Conservation (phyloP, 2,329 filamentous ascomycete species). For the Cyphellophora attinorum region DNA sequence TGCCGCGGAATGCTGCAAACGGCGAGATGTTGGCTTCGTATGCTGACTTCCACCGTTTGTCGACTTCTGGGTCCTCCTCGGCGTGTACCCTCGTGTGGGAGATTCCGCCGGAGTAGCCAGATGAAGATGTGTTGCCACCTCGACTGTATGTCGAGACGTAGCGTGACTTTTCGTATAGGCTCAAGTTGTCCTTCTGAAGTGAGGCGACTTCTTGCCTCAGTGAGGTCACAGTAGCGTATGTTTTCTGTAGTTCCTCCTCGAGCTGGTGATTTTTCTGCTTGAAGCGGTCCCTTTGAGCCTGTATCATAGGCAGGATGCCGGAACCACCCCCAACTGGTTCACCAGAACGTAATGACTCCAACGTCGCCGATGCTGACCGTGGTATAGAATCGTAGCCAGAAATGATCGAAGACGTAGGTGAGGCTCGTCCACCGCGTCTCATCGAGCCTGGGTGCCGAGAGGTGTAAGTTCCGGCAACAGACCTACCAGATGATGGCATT, state of each 20-base stretch:
- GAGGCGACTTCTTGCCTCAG: slow-evolving; percentile 84
- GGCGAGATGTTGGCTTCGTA: slow-evolving; percentile 95
- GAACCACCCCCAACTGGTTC: slow-evolving; percentile 64
- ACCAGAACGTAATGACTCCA: slow-evolving; percentile 55
- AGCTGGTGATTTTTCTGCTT: slow-evolving; percentile 91
- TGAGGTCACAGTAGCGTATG: slow-evolving; percentile 71
- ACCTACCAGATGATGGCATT: slow-evolving; percentile 77
- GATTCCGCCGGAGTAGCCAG: slow-evolving; percentile 61
- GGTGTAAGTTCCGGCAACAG: slow-evolving; percentile 82
- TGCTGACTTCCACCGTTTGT: slow-evolving; percentile 80
- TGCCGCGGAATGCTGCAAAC: slow-evolving; percentile 89
- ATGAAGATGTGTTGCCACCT: slow-evolving; percentile 49
- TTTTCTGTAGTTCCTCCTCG: slow-evolving; percentile 79
- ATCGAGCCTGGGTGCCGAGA: slow-evolving; percentile 62
- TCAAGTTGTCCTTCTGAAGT: slow-evolving; percentile 90
- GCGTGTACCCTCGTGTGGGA: slow-evolving; percentile 62
- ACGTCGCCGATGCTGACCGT: slow-evolving; percentile 33
- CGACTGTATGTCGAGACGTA: slow-evolving; percentile 93
- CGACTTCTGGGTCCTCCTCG: slow-evolving; percentile 52
- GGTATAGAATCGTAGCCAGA: slow-evolving; percentile 78
- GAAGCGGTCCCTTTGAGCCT: slow-evolving; percentile 93
- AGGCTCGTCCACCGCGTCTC: slow-evolving; percentile 55
- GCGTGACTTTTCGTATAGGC: slow-evolving; percentile 92
- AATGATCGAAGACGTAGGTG: slow-evolving; percentile 95
- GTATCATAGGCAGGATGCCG: slow-evolving; percentile 94